Evolutionary conservation across 2,329 filamentous ascomycete genomes (phyloP), one percentile per base, ranked within the genome.

Genomic region (Trichoderma oligosporum): DNA sequence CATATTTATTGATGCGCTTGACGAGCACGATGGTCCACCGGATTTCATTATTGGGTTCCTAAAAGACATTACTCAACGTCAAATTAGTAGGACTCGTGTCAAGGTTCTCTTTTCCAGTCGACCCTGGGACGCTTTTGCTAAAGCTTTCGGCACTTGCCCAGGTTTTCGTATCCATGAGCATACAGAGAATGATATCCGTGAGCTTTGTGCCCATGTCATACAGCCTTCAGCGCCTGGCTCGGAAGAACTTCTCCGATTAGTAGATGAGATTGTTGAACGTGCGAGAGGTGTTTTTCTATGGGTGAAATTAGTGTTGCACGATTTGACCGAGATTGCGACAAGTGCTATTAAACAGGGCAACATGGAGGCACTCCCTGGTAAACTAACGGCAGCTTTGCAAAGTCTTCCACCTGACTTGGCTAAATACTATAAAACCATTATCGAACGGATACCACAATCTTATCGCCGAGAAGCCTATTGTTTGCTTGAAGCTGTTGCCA

Each of bases 231-330:
- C n/a, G 2, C 47, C 55, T 7, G 39, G 31, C 0, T 44, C 46
- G 9, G 0, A 14, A 3, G 46, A 52, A 22, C 33, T 57, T 4
- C 6, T 57, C 1, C 9, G 25, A 3, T 1, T 57, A 1, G 33
- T 42, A 0, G 31, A 57, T 1, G 24, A 57, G 11, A 57, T 57
- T 8, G 47, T 57, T 2, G 12, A 39, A 7, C 29, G 24, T 14
- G 29, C 56, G 6, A 39, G 16, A 0, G 56, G 56, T 8, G 56
- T 57, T 4, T 57, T 57, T 11, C 4, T 57, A 3, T 57, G 56
- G 56, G 56, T 33, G 3, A 57, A 52, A 12, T n/a, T 57, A 20
- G 46, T 57, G 1, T 4, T 57, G 11, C n/a, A 29, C 1, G 56
- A 53, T 22, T 27, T 57, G 2, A 12, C 27, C 1, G 7, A 39